A percentile compares a stretch with the other conserved stretches of the same genome.
Conservation (phyloP, 192 early-diverging fungal genomes). For the Backusella luteola region DNA sequence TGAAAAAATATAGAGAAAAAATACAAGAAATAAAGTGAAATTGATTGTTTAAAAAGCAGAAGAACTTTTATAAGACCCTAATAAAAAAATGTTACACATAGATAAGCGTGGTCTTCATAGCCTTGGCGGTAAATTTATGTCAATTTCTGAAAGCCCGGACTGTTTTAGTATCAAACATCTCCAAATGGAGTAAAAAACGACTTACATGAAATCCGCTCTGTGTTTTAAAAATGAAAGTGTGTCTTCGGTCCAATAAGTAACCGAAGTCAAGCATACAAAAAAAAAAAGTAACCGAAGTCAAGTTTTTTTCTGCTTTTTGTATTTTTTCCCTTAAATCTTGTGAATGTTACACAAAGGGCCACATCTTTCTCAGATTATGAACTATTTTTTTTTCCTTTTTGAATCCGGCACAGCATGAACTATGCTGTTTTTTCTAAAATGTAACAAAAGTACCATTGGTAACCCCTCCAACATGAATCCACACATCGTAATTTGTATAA, state of each 20-base stretch:
- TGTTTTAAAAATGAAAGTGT: background rate
- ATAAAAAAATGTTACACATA: background rate
- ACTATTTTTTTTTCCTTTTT: constrained; percentile 1
- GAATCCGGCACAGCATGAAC: background rate
- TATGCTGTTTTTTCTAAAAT: background rate
- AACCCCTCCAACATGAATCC: background rate
- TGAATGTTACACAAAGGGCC: background rate
- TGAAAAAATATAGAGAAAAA: background rate
- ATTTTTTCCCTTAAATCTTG: background rate
- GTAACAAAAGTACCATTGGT: background rate
- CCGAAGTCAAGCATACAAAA: background rate
- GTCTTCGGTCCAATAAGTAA: background rate
- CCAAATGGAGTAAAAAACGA: background rate
- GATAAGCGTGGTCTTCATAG: background rate
- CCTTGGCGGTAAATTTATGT: background rate
- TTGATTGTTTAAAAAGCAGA: background rate
- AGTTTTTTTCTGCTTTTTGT: background rate
- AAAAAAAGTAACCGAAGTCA: background rate
- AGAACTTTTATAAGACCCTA: background rate
- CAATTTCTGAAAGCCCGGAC: background rate
- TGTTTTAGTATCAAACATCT: background rate
- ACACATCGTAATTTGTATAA: background rate
- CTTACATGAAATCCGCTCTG: background rate
- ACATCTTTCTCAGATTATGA: background rate
- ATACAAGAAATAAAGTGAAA: background rate